Evolutionary conservation across 2,329 filamentous ascomycete species (phyloP), one percentile per base, ranked within the genome.

Genomic region (Sphaerulina vaccinii): DNA sequence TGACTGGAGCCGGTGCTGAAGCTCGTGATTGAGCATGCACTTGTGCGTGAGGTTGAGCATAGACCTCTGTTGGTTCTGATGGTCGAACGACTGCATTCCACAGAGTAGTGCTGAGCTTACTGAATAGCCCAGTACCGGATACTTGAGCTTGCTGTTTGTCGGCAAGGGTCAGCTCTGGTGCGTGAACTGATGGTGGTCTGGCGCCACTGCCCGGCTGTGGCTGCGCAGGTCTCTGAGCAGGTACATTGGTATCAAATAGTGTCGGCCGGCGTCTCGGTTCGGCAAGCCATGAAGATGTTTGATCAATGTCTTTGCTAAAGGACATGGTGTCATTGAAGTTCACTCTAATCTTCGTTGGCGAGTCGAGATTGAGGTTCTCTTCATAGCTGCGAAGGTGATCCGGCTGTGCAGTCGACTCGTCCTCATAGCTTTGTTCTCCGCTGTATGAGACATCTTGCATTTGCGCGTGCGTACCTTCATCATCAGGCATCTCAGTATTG

Each of bases 311-410:
- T 7, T 39, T 37, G 18, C 36, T 37, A 32, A 41, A 49, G 11
- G 29, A 47, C 40, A 38, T 39, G 8, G 62, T 68, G 41, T 70
- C 67, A 35, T 67, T 65, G 58, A 70, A 70, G 37, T 69, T 67
- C 50, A 70, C 67, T 7, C 47, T 55, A 44, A 70, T 59, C 40
- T 68, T 69, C 27, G 60, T 59, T 6, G 68, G 68, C 10, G 68
- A 70, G 5, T 64, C 63, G 18, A 65, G 42, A 38, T 70, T 70
- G n/a, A 70, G 58, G 18, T 63, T 57, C 47, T 70, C 68, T 48
- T 68, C 62, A 54, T 70, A 70, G 58, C 66, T 68, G 21, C 49
- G 56, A 8, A 49, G 37, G 2, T 23, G 8, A 22, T 40, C 22
- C 18, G 24, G 10, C 6, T 49, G 55, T 5, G 51, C 45, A 6